phyloP scores from a whole-genome alignment of 2,329 filamentous ascomycete genomes.

The Balansia obtecta region DNA sequence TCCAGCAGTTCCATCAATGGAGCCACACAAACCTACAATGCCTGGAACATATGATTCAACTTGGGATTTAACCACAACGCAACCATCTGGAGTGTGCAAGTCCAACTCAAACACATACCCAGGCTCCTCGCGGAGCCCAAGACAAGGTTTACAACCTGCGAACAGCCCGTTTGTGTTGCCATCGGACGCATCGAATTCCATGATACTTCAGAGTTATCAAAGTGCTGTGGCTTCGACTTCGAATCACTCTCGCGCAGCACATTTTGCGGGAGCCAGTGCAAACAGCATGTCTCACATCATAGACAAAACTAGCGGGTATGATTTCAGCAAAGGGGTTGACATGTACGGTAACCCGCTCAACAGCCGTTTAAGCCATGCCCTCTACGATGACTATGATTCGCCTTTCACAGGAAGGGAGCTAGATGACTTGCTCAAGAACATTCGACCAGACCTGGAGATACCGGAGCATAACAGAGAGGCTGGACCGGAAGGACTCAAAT shows the following conservation, averaged over 20 bases:
- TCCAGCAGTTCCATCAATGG: background rate
- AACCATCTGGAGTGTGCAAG: background rate
- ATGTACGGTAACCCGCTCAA: conserved; percentile 23
- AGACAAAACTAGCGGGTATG: conserved; percentile 22
- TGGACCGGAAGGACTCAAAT: conserved; percentile 57
- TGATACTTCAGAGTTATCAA: background rate
- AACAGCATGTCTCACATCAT: conserved; percentile 23
- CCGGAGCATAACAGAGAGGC: conserved; percentile 49
- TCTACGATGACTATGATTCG: conserved; percentile 25
- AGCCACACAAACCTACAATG: background rate
- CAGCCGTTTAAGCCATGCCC: conserved; percentile 18
- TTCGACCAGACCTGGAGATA: conserved; percentile 58
- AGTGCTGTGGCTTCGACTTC: background rate
- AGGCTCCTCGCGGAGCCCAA: background rate
- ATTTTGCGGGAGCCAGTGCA: background rate
- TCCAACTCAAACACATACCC: no score
- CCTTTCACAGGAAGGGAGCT: conserved; percentile 47
- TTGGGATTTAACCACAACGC: conserved; percentile 1
- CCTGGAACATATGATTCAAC: conserved; percentile 12
- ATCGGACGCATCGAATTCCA: background rate
- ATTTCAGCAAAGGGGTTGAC: conserved; percentile 24
- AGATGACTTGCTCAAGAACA: conserved; percentile 57
- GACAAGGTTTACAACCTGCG: background rate
- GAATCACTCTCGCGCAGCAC: background rate
- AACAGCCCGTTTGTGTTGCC: background rate